Base-by-base conservation (phyloP, 1,284 basidiomycete genomes). In the Rhodotorula sp. region DNA sequence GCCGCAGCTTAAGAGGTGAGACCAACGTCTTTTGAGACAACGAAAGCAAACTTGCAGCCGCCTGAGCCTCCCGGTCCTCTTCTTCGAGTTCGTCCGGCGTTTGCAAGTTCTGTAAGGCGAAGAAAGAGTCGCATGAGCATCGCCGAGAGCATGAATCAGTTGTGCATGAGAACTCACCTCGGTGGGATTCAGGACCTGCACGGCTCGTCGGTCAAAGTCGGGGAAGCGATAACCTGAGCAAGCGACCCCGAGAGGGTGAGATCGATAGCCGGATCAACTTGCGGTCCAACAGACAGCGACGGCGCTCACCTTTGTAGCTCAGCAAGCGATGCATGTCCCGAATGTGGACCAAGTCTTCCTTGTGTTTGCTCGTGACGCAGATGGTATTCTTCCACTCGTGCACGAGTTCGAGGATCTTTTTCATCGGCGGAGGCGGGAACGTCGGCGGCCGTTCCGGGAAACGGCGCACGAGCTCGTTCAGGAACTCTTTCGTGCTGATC, bases 371-470 rank as follows among this genome's bases (percentile, higher is more conserved):
- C 55, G 92, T 89, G 0, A 85, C 81, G 79, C 95, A 99, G 60
- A 99, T 90, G 2, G 90, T 91, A 80, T 94, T 91, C 83, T 95
- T 97, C 97, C 97, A 99, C 70, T 87, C 85, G 79, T 97, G 88
- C 65, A 99, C 94, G 76, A 97, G 86, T 78, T 97, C 94, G 43
- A 99, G 84, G 76, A 98, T 95, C 77, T 92, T 88, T 16, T 89
- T 88, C 94, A 98, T 98, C 75, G 97, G 91, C 21, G 93, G 90
- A 10, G 92, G 92, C 0, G 93, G 92, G 80, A 97, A 95, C 15
- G 93, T 90, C 1, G 97, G 95, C 5, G 95, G 95, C 56, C 95
- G 88, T 82, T 99, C 97, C 15, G 97, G 97, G 81, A 99, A 99
- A 71, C 95, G 87, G 59, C 95, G 89, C 38, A 99, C 97, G 79